A percentile compares a stretch with the other conserved stretches of the same genome.
Evolutionary conservation across 352 stramenopile genomes (phyloP).

Genomic region (Globisporangium spinosum): DNA sequence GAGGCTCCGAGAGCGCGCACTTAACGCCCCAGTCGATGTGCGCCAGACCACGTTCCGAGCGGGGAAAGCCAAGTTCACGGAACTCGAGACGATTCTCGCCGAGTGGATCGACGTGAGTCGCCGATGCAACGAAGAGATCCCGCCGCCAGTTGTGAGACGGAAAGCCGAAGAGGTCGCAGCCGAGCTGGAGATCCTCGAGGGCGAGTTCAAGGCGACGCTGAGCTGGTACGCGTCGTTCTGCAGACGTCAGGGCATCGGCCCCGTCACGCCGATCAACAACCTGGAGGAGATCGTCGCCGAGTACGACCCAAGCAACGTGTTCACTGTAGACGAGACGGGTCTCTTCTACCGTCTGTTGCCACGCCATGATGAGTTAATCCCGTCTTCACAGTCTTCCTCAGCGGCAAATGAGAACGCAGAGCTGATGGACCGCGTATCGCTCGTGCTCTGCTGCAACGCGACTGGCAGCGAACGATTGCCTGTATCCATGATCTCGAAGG

Average conservation of each 20-base stretch:
- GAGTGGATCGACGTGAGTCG: constrained; percentile 18
- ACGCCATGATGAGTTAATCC: background rate
- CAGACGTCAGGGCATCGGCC: constrained; percentile 6
- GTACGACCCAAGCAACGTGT: constrained; percentile 15
- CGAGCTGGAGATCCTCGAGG: constrained; percentile 9
- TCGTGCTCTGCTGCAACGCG: constrained; percentile 22
- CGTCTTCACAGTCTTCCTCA: background rate
- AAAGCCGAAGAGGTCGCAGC: constrained; percentile 11
- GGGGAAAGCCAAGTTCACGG: constrained; percentile 9
- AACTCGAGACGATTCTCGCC: constrained; percentile 14
- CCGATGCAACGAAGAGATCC: constrained; percentile 15
- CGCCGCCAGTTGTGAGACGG: constrained; percentile 3
- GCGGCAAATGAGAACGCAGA: background rate
- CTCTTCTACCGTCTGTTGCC: constrained; percentile 18
- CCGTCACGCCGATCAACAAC: constrained; percentile 8
- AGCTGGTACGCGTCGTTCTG: constrained; percentile 14
- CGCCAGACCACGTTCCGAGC: constrained; percentile 16
- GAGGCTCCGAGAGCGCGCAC: constrained; percentile 3
- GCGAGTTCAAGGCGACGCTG: constrained; percentile 13
- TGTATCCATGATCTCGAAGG: constrained; percentile 15
- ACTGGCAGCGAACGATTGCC: constrained; percentile 9
- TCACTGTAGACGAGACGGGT: constrained; percentile 18
- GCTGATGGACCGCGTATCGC: constrained; percentile 13
- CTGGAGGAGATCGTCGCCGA: constrained; percentile 10
- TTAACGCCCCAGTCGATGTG: constrained; percentile 10